Conservation (phyloP, 345 rosid genomes). For the Draba incana region DNA sequence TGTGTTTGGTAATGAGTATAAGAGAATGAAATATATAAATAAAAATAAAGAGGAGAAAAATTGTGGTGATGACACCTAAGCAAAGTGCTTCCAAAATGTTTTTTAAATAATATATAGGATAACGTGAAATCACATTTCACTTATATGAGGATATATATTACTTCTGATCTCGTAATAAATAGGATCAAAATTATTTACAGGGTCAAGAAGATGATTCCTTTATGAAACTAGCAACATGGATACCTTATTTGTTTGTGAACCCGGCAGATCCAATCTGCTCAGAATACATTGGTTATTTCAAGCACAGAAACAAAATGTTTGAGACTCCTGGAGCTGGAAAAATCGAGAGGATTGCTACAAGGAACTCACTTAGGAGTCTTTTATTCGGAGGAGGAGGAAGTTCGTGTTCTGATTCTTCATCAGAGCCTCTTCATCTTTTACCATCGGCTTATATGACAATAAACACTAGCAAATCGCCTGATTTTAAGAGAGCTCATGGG, state of each 20-base stretch:
- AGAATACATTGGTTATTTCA: conserved; percentile 64
- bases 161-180: neutral
- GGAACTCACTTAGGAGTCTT: conserved; percentile 50
- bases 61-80: too few species aligned
- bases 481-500: conserved; percentile 65
- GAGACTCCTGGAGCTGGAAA: conserved; percentile 52
- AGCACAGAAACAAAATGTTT: conserved; percentile 69
- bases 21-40: too few species aligned
- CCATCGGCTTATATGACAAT: conserved; percentile 61
- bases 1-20: too few species aligned
- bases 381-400: conserved; percentile 40
- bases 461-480: conserved; percentile 43
- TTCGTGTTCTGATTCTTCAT: conserved; percentile 18
- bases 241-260: conserved; percentile 58
- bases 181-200: conserved; percentile 6
- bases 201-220: conserved; percentile 41
- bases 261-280: conserved; percentile 57
- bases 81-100: too few species aligned
- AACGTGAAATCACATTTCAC: too few species aligned
- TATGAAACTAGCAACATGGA: conserved; percentile 52
- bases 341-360: conserved; percentile 54
- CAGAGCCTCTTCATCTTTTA: conserved; percentile 58
- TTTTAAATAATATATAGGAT: too few species aligned
- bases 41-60: too few species aligned
- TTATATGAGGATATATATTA: too few species aligned